phyloP scores from a whole-genome alignment of 768 basidiomycete genomes.

The Mycena crocata region DNA sequence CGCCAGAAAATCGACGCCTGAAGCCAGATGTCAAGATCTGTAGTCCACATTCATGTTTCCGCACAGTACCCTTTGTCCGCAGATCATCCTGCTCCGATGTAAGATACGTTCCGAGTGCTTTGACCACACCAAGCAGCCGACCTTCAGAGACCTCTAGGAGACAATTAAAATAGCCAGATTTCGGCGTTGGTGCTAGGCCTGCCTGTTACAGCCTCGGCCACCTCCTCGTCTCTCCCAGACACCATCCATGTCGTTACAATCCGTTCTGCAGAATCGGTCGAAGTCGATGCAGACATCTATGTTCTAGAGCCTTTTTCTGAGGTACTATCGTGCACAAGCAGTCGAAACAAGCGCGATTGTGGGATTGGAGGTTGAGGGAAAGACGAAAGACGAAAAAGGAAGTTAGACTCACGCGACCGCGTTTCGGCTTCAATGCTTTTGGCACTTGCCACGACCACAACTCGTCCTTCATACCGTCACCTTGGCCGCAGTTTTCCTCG shows the following conservation, averaged over 20 bases:
- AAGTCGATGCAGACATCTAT: too few relatives aligned
- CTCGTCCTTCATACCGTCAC: slow-evolving; percentile 22
- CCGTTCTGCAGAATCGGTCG: slow-evolving; percentile 51
- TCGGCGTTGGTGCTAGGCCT: slow-evolving; percentile 38
- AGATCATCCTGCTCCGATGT: slow-evolving; percentile 86
- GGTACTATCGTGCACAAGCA: too few relatives aligned
- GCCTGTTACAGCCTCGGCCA: slow-evolving; percentile 71
- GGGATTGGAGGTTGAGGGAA: too few relatives aligned
- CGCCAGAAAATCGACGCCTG: slow-evolving; percentile 90
- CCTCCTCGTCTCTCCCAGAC: slow-evolving; percentile 68
- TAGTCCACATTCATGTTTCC: slow-evolving; percentile 3
- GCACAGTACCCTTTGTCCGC: slow-evolving; percentile 77
- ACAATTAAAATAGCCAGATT: slow-evolving; percentile 8
- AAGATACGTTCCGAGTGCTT: slow-evolving; percentile 87
- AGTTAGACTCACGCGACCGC: slow-evolving; percentile 25
- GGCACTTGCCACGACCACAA: slow-evolving; percentile 26
- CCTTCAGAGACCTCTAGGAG: slow-evolving; percentile 63
- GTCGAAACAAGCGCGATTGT: too few relatives aligned
- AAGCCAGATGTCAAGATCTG: slow-evolving; percentile 26
- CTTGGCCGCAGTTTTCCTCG: slow-evolving; percentile 19
- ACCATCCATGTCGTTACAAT: slow-evolving; percentile 81
- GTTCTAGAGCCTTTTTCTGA: too few relatives aligned
- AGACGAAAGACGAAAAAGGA: too few relatives aligned
- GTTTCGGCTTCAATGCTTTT: slow-evolving; percentile 24
- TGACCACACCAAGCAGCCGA: slow-evolving; percentile 81